These are phyloP conservation scores for Nemophila menziesii DNA, from an alignment of 257 asterid species.

Conservation along the genomic window DNA sequence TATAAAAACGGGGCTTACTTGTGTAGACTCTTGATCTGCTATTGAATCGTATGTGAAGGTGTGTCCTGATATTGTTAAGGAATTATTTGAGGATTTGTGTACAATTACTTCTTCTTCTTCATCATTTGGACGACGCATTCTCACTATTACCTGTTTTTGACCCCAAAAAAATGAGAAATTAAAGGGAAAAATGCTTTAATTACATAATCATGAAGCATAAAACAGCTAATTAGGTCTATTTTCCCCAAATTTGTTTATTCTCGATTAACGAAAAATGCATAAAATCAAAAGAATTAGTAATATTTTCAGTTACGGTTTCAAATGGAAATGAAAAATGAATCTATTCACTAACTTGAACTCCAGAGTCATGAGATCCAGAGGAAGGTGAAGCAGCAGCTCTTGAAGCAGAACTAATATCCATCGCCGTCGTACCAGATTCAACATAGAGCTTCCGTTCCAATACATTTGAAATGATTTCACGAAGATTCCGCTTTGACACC, in stretches of 20 bases:
- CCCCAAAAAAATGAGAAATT: no score
- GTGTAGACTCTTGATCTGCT: constrained; percentile 69
- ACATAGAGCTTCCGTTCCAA: constrained; percentile 65
- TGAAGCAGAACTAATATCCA: constrained; percentile 10
- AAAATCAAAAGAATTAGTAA: not conserved
- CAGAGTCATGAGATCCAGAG: constrained; percentile 46
- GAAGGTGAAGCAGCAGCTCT: constrained; percentile 16
- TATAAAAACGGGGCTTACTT: no score
- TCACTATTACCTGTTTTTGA: constrained; percentile 69
- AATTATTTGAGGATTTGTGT: constrained; percentile 55
- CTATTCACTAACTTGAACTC: constrained; percentile 62
- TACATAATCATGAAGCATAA: no score
- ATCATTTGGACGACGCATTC: constrained; percentile 75
- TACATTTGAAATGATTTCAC: no score
- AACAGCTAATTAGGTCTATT: no score
- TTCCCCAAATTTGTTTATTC: no score
- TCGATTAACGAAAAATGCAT: not conserved
- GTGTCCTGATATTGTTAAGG: constrained; percentile 68
- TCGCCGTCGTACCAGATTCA: constrained; percentile 17
- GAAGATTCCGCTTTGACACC: no score
- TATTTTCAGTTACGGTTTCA: not conserved
- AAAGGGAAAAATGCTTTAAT: no score
- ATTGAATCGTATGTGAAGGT: constrained; percentile 77
- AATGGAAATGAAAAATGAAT: no score
- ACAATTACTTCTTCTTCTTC: constrained; percentile 49